Evolutionary conservation across 768 basidiomycete species (phyloP).

Genomic region (Mycena venus): DNA sequence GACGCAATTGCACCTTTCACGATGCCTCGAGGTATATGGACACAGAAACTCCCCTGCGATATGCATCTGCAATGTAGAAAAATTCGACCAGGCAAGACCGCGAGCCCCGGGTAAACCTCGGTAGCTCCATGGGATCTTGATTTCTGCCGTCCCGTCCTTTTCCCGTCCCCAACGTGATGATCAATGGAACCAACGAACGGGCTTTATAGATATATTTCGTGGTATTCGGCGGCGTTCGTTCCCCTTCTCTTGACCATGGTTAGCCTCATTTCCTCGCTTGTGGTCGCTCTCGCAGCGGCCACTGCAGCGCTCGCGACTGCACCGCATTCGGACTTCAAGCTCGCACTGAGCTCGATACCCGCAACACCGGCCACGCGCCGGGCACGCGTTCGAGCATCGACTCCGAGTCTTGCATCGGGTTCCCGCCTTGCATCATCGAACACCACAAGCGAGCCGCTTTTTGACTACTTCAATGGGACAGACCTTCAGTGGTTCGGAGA

Average conservation of each 20-base stretch:
- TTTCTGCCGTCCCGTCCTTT: no score
- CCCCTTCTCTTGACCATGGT: neutral
- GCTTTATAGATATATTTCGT: no score
- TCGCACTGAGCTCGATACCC: neutral
- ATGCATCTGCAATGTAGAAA: no score
- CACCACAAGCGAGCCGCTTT: conserved; percentile 22
- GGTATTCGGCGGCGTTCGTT: no score
- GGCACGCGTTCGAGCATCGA: neutral
- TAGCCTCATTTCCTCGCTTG: neutral
- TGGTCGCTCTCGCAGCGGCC: neutral
- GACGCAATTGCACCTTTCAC: no score
- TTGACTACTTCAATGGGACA: conserved; percentile 37
- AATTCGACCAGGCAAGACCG: no score
- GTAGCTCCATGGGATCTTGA: no score
- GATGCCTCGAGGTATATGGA: no score
- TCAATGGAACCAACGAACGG: no score
- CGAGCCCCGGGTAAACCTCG: no score
- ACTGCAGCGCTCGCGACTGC: neutral
- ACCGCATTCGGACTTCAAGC: neutral
- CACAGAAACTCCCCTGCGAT: no score
- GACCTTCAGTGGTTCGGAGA: conserved; percentile 39
- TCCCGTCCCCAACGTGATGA: no score
- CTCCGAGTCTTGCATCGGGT: neutral
- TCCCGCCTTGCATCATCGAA: neutral
- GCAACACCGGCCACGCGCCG: neutral